Base-by-base conservation (phyloP, 2,329 filamentous ascomycete genomes). In the Nigrospora oryzae region DNA sequence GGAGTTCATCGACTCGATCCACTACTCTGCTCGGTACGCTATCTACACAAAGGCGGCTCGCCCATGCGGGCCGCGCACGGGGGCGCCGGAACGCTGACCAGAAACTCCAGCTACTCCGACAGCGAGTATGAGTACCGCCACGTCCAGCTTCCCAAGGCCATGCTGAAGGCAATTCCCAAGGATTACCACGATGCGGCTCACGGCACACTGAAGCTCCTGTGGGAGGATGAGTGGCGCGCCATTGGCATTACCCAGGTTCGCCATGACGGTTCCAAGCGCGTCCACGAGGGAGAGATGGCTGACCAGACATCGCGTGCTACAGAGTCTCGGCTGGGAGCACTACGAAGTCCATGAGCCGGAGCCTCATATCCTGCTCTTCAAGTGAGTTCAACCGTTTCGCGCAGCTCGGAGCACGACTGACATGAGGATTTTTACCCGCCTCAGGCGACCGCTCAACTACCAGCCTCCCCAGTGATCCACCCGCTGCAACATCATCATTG, bases 261-360 rank as follows among this genome's bases (percentile, higher is more conserved):
- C 51, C 19, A 12, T 34, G n/a, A 28, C 23, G 23, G 23, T 7
- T 10, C 23, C 23, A 5, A 28, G 23, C 23, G 23, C 23, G 23
- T 28, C 23, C 5, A 10, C 8, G 23, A 28, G 23, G 23, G 23
- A 28, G 23, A 28, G 23, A 28, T 6, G 23, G 23, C 23, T 28
- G 8, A 28, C 23, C 23, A 28, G 23, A 42, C 16, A 17, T n/a
- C 15, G 33, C 19, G 19, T 33, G n/a, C 40, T 38, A 41, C 62
- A 97, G 90, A 97, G 91, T 73, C 74, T 98, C 59, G 93, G 93
- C 46, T 98, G 93, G 93, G 91, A 97, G 65, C 93, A 98, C 67
- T 98, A 98, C 64, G 93, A 98, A 67, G 93, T 98, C 44, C 93
- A 98, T 66, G 93, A 97, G 67, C 93, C 93, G 37, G 93, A 98